Evolutionary conservation across 768 basidiomycete genomes (phyloP), one percentile per base, ranked within the genome.

Genomic region (Hericium rajendrae): DNA sequence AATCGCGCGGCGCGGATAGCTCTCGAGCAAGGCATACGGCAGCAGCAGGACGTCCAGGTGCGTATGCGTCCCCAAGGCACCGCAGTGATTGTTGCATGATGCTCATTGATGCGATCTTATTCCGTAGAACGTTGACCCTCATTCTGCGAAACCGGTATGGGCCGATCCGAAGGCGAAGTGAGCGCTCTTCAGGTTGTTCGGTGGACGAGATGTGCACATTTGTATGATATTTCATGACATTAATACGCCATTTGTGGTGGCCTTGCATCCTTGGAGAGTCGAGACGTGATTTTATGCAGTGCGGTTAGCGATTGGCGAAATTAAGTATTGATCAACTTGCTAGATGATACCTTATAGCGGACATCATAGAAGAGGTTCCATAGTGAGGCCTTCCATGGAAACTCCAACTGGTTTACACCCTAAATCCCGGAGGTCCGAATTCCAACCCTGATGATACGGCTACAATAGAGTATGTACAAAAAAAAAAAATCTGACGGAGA

Each of bases 61-160:
- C 18, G 64, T 59, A 2, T 8, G 32, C 32, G 32, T 32, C 32
- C 32, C 32, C 32, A 32, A 4, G 32, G 32, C 32, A 0, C 9
- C 32, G 32, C 32, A 32, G 37, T 48, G 13, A 18, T 26, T 46
- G 32, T 13, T 39, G 4, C 24, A 37, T 15, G 24, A 6, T 32
- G 32, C 18, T 49, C 37, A 22, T 24, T 15, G 15, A 48, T 48
- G 26, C 28, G 39, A 20, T 39, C 53, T 46, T 55, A 40, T 46
- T 22, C 37, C 16, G n/a, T 38, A 72, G 71, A 53, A 65, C 24
- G 64, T 62, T 48, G 69, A 73, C 51, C 71, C 72, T 1, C 71
- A 73, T 51, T 62, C 70, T 12, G 62, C 67, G 59, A 72, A 72
- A 54, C 72, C 72, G 38, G 62, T 71, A 2, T 73, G 72, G 72